Percentiles rank a stretch among this genome's conserved stretches.
phyloP scores from a whole-genome alignment of 495 filamentous ascomycete species.

The Daldinia concentrica region DNA sequence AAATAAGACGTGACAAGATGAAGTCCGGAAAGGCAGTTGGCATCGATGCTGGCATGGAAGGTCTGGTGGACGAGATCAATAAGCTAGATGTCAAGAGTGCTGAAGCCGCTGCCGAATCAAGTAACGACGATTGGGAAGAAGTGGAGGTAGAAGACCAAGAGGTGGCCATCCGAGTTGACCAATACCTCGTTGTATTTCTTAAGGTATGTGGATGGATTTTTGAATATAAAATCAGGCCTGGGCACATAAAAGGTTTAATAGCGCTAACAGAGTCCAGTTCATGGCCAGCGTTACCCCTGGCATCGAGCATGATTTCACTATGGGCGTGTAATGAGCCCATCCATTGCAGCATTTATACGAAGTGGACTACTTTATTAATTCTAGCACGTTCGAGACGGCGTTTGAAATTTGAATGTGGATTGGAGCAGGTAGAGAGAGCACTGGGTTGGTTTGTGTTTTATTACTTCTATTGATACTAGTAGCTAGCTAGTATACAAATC shows the following conservation, averaged over 20 bases:
- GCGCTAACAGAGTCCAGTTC: constrained; percentile 63
- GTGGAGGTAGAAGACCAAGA: constrained; percentile 77
- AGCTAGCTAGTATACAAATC: background rate
- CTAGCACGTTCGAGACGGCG: constrained; percentile 19
- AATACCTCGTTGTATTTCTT: constrained; percentile 96
- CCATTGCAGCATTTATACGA: constrained; percentile 11
- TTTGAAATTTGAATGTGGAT: constrained; percentile 30
- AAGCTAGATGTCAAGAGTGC: constrained; percentile 58
- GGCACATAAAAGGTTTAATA: background rate
- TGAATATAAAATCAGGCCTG: background rate
- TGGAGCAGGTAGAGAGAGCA: constrained; percentile 18
- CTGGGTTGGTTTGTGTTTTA: constrained; percentile 28
- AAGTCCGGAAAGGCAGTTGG: constrained; percentile 58
- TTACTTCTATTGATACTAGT: constrained; percentile 21
- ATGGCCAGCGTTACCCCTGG: constrained; percentile 96
- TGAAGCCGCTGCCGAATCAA: constrained; percentile 49
- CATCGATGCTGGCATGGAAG: constrained; percentile 63
- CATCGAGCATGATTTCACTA: constrained; percentile 98
- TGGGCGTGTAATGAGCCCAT: constrained; percentile 74
- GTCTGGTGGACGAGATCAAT: constrained; percentile 68
- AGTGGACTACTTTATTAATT: constrained; percentile 1
- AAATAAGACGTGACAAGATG: constrained; percentile 84
- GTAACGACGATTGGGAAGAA: constrained; percentile 85
- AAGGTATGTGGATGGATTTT: constrained; percentile 59
- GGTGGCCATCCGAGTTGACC: constrained; percentile 92